Base-by-base conservation (phyloP, 2,329 filamentous ascomycete species). In the Fonsecaea nubica region DNA sequence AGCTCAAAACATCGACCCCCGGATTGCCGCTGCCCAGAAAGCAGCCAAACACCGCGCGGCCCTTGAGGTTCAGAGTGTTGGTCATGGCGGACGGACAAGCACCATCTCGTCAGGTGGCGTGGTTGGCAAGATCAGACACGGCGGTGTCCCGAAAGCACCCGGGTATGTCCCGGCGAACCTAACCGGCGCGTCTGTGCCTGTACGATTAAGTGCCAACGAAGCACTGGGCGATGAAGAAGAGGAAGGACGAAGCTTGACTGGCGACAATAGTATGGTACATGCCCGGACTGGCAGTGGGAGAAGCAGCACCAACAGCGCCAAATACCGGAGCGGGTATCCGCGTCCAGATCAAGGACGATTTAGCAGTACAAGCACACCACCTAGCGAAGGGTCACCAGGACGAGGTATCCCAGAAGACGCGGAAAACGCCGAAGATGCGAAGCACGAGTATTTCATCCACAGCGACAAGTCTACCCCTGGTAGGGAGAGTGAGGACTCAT, bases 181-280 rank as follows among this genome's bases (percentile, higher is more conserved):
- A 62, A 83, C 86, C 64, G 90, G 92, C 67, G 90, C 89, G 48
- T 93, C 92, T 62, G 93, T 98, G 45, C 95, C 95, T 1, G 88
- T 97, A 79, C 89, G 95, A 52, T 84, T 99, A 69, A 96, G 92
- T 77, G 94, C 95, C n/a, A 96, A 92, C 58, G 95, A 99, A 78
- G 92, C 98, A 13, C 93, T 96, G 74, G 92, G 92, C 71, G 92
- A 93, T 73, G 92, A 92, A 60, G 70, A 80, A 38, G 76, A 78
- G 25, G 64, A 64, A 15, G 52, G n/a, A 10, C 18, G 45, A 50
- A 61, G 58, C 21, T 66, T 67, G 18, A 21, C 64, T n/a, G 68
- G 71, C 9, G 77, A 76, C 8, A 76, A 76, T 57, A 75, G 75
- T 18, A 74, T 74, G 54, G 71, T 78, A 67, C 85, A 88, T 72